phyloP scores from a whole-genome alignment of 768 basidiomycete genomes.

The Rhodotorula sphaerocarpa region DNA sequence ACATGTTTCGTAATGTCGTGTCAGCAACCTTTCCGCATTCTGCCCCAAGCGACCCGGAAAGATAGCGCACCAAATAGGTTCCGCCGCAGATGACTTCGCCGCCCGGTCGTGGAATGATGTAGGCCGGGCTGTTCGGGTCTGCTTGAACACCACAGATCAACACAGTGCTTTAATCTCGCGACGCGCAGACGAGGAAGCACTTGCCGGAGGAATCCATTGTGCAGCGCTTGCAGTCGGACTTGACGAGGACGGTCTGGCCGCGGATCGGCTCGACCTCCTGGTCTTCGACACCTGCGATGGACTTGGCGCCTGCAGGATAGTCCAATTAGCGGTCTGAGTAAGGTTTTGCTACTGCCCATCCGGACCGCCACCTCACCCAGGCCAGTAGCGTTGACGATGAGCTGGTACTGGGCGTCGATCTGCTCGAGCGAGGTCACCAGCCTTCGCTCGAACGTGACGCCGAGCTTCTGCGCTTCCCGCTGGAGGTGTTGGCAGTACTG shows the following conservation, averaged over 20 bases:
- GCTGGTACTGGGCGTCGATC: conserved; percentile 42
- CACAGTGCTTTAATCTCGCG: too few relatives aligned
- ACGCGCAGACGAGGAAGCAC: too few relatives aligned
- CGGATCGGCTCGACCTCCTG: conserved; percentile 63
- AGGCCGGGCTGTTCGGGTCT: conserved; percentile 44
- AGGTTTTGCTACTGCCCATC: neutral
- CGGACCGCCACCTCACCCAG: conserved; percentile 44
- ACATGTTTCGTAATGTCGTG: too few relatives aligned
- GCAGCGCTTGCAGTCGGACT: conserved; percentile 16
- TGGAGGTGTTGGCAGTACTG: conserved; percentile 52
- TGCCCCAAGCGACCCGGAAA: neutral
- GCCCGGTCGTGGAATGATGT: conserved; percentile 58
- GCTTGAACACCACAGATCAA: too few relatives aligned
- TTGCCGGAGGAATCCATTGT: conserved; percentile 24
- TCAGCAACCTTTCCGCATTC: neutral
- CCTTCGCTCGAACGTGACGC: conserved; percentile 49
- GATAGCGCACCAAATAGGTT: conserved; percentile 46
- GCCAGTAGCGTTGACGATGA: conserved; percentile 54
- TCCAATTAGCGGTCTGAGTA: neutral
- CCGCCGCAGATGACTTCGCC: conserved; percentile 55
- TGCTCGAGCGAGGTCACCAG: conserved; percentile 50
- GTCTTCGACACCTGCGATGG: conserved; percentile 75
- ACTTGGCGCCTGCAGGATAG: conserved; percentile 52
- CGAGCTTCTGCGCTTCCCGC: conserved; percentile 44
- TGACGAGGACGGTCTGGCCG: conserved; percentile 71